phyloP scores from a whole-genome alignment of 345 rosid species.

The Adansonia digitata region DNA sequence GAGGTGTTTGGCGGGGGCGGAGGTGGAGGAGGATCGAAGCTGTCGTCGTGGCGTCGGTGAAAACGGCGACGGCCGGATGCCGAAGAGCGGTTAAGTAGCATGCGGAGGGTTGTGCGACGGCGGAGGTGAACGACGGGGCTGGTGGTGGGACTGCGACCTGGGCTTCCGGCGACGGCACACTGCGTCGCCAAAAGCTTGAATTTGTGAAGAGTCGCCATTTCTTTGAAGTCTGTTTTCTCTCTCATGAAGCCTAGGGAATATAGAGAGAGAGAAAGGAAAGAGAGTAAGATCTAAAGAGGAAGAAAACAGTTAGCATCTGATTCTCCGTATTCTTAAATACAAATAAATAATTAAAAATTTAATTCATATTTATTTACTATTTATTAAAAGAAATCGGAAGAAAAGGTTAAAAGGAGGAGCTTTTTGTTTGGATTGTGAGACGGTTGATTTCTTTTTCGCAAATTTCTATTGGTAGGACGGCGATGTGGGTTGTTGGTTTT shows the following conservation, averaged over 20 bases:
- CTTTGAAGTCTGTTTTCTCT: neutral
- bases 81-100: conserved; percentile 53
- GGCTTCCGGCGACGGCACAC: conserved; percentile 60
- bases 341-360: neutral
- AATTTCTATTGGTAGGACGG: neutral
- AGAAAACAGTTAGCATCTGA: neutral
- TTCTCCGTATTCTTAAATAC: conserved; percentile 15
- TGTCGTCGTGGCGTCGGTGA: conserved; percentile 19
- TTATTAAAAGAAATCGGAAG: neutral
- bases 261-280: neutral
- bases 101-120: conserved; percentile 86
- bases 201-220: conserved; percentile 72
- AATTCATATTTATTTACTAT: neutral
- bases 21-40: neutral
- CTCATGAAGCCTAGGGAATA: neutral
- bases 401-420: conserved; percentile 17
- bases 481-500: too few relatives aligned
- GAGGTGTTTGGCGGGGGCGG: neutral
- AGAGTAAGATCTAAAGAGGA: conserved; percentile 22
- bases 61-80: conserved; percentile 37
- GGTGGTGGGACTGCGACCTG: conserved; percentile 67
- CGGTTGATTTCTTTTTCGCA: neutral
- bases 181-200: conserved; percentile 83
- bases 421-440: neutral
- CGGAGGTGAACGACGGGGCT: conserved; percentile 86